Base-by-base conservation (phyloP, 352 stramenopile species). In the Phytophthora pluvialis region DNA sequence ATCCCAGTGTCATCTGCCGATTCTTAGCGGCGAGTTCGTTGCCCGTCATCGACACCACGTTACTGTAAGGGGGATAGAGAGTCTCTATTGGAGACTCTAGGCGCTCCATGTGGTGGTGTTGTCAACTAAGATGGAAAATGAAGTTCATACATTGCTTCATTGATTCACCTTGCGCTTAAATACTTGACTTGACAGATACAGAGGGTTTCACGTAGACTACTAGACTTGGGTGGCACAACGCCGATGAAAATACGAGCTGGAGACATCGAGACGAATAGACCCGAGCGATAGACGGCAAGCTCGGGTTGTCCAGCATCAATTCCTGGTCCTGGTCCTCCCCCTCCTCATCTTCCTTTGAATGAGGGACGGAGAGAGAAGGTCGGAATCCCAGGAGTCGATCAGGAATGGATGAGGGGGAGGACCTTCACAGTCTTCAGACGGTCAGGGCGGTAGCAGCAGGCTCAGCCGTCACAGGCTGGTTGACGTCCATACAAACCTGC, bases 301-400 rank as follows among this genome's bases (percentile, higher is more conserved):
- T 67, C 54, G 43, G 39, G 49, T 51, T 42, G 44, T 53, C 48
- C 43, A 9, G 26, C 35, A 32, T 54, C 35, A 40, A 59, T 28
- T 64, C n/a, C 36, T 38, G 13, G 38, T 63, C 42, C 51, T 62
- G 26, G 48, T 68, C 43, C 57, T 75, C 58, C 60, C 40, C 56
- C 62, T 75, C 67, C 67, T 68, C 61, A 72, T 72, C 51, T 75
- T 68, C 67, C 62, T 58, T 62, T 68, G 67, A 68, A 74, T 74
- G 60, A 74, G 67, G 61, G 61, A 74, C 43, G 51, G 66, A 61
- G 53, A 74, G 60, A 66, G 60, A 70, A 67, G 54, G 40, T 59
- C 28, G 11, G 29, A 44, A 29, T 33, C 38, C 29, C 31, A 43
- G 12, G 29, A 73, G 60, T 54, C 33, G 46, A 73, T 15, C 53